Evolutionary conservation across 164 flowering plant species (phyloP).

Genomic region (Kalanchoe fedtschenkoi): DNA sequence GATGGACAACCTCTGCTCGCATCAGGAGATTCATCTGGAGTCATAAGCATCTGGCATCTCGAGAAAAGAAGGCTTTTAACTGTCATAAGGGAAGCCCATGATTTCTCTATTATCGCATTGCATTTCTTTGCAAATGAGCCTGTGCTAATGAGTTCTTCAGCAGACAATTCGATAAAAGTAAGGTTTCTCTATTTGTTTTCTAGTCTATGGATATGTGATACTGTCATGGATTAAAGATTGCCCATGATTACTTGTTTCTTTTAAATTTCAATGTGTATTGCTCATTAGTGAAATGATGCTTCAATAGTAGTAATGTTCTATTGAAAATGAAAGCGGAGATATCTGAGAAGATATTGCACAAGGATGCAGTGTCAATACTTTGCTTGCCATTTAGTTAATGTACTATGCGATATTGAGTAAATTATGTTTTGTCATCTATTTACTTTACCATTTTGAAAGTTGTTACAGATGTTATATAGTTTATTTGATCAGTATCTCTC

Average conservation of each 20-base stretch:
- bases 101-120: slow-evolving; percentile 62
- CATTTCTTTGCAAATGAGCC: slow-evolving; percentile 96
- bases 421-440: background rate
- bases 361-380: background rate
- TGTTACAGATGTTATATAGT: background rate
- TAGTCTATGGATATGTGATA: background rate
- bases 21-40: slow-evolving; percentile 96
- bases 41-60: slow-evolving; percentile 96
- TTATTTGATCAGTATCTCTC: background rate
- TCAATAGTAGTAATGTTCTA: background rate
- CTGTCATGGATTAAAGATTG: background rate
- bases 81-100: slow-evolving; percentile 87
- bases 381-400: background rate
- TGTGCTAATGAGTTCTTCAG: slow-evolving; percentile 86
- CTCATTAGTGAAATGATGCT: background rate
- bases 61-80: slow-evolving; percentile 84
- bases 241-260: background rate
- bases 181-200: slow-evolving; percentile 5
- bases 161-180: slow-evolving; percentile 89
- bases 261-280: background rate
- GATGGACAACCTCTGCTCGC: slow-evolving; percentile 97
- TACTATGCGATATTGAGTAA: background rate
- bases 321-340: background rate
- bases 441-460: background rate
- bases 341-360: background rate